Conservation (phyloP, 2,329 filamentous ascomycete species). For the Pseudogymnoascus sp. region DNA sequence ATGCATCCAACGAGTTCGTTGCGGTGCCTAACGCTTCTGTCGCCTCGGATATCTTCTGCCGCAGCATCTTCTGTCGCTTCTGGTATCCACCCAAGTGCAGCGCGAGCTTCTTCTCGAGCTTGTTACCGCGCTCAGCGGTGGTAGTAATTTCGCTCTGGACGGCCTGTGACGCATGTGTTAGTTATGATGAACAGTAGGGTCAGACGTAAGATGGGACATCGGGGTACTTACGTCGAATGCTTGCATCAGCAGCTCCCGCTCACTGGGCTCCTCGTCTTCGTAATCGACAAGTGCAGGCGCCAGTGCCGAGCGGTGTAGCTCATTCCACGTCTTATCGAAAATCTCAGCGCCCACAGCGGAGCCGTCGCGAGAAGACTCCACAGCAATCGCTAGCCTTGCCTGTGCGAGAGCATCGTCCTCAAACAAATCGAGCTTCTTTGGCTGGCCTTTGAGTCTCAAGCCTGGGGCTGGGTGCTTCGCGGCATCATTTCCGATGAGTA, state of each 20-base stretch:
- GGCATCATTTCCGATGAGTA: constrained; percentile 77
- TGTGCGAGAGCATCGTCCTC: constrained; percentile 65
- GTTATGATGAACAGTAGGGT: constrained; percentile 10
- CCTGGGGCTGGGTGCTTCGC: constrained; percentile 63
- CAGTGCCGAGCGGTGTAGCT: constrained; percentile 45
- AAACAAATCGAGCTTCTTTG: constrained; percentile 53
- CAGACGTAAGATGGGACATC: not conserved
- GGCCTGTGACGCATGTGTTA: constrained; percentile 36
- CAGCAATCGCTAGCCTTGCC: constrained; percentile 64
- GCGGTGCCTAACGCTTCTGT: constrained; percentile 67
- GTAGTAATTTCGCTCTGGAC: constrained; percentile 66
- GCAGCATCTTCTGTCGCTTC: constrained; percentile 71
- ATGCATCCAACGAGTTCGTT: constrained; percentile 61
- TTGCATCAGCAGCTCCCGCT: constrained; percentile 31
- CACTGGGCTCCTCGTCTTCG: constrained; percentile 57
- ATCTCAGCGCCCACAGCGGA: constrained; percentile 42
- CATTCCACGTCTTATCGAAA: constrained; percentile 47
- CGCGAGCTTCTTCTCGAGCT: constrained; percentile 86
- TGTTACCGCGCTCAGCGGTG: constrained; percentile 72
- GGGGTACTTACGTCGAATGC: constrained; percentile 61
- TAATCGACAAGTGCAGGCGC: constrained; percentile 78
- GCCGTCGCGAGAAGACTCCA: constrained; percentile 37
- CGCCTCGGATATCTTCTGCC: constrained; percentile 70
- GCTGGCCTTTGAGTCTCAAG: constrained; percentile 53
- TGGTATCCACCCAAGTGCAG: constrained; percentile 86